Evolutionary conservation across 169 alveolate genomes (phyloP).

Genomic region (Babesia ovis): DNA sequence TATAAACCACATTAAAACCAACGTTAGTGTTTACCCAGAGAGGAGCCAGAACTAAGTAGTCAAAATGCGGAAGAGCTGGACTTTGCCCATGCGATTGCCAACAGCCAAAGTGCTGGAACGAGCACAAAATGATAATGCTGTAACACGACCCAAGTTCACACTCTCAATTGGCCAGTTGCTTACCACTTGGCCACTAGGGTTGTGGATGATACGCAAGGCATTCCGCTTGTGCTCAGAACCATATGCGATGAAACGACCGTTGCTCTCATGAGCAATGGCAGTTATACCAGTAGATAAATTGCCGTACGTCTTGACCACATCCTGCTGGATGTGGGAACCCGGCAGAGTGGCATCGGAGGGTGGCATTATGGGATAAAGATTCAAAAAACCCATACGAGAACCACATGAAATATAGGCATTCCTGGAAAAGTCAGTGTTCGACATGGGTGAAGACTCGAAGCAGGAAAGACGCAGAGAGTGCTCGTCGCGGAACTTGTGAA

Average conservation of each 20-base stretch:
- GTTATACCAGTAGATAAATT: slow-evolving; percentile 63
- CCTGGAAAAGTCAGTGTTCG: slow-evolving; percentile 3
- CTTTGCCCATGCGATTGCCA: slow-evolving; percentile 48
- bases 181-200: slow-evolving; percentile 35
- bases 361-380: slow-evolving; percentile 25
- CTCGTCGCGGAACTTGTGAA: slow-evolving; percentile 51
- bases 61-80: slow-evolving; percentile 49
- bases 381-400: slow-evolving; percentile 52
- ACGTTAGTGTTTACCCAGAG: too few relatives aligned
- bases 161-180: slow-evolving; percentile 65
- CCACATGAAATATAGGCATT: slow-evolving; percentile 33
- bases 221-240: slow-evolving; percentile 65
- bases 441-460: slow-evolving; percentile 29
- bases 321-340: slow-evolving; percentile 5
- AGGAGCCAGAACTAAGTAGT: slow-evolving; percentile 1
- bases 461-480: slow-evolving; percentile 39
- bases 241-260: slow-evolving; percentile 44
- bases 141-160: slow-evolving; percentile 55
- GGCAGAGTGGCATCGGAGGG: background rate
- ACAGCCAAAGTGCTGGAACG: slow-evolving; percentile 38
- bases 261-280: slow-evolving; percentile 21
- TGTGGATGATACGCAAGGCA: slow-evolving; percentile 59
- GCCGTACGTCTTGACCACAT: slow-evolving; percentile 43
- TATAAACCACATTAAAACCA: too few relatives aligned
- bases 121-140: slow-evolving; percentile 25